Evolutionary conservation across 208 protist genomes (phyloP).

Genomic region (Crithidia fasciculata): DNA sequence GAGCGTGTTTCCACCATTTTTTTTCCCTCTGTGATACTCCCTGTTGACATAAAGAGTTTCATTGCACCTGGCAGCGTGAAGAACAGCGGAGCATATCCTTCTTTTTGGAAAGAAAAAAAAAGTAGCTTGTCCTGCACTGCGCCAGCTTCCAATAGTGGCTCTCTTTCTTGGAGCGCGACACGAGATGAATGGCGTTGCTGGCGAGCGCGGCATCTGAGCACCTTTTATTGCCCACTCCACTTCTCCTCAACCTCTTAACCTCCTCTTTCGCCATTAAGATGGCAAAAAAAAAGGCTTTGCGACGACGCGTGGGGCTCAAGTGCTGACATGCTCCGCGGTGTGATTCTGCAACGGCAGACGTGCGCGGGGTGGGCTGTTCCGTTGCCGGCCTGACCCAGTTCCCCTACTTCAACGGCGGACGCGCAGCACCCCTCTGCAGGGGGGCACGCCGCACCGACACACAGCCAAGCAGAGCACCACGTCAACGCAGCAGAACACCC

Average conservation of each 20-base stretch:
- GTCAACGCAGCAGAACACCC: conserved; percentile 84
- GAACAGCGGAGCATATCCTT: no score
- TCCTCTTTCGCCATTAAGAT: neutral
- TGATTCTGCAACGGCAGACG: conserved; percentile 87
- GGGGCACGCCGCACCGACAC: conserved; percentile 57
- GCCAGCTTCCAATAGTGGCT: no score
- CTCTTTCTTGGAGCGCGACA: no score
- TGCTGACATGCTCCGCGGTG: conserved; percentile 83
- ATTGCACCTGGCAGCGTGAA: no score
- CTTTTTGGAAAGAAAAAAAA: no score
- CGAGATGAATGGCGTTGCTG: no score
- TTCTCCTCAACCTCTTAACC: neutral
- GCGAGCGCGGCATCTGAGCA: no score
- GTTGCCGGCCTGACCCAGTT: conserved; percentile 87
- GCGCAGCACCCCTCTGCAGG: conserved; percentile 59
- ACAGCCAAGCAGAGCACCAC: conserved; percentile 89
- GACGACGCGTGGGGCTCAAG: conserved; percentile 59
- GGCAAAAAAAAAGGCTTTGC: conserved; percentile 57
- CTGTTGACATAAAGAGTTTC: no score
- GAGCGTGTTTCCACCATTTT: no score
- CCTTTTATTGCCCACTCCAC: neutral
- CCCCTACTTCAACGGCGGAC: conserved; percentile 71
- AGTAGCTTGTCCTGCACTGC: no score
- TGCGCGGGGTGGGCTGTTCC: conserved; percentile 87
- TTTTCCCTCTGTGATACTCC: no score